These are phyloP conservation scores for Agapanthus africanus DNA, from an alignment of 106 monocot genomes.

Conservation along the genomic window DNA sequence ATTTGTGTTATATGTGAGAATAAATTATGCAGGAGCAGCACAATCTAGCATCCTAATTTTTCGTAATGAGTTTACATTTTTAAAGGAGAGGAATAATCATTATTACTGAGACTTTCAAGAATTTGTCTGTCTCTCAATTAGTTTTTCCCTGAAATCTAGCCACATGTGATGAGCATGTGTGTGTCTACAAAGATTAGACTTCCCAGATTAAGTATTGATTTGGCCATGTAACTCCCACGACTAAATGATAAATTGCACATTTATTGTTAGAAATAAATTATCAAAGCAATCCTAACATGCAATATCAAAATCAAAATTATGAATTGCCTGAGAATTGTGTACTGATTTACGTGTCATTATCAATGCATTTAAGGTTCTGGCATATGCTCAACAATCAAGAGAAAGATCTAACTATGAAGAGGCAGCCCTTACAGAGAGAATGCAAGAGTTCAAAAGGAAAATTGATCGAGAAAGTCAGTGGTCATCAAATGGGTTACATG, in stretches of 20 bases:
- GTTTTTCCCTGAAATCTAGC: not conserved
- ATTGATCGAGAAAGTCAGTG: slow-evolving; percentile 78
- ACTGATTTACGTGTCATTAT: slow-evolving; percentile 8
- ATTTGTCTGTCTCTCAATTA: not conserved
- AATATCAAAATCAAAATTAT: not conserved
- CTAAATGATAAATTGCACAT: not conserved
- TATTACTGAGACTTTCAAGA: not conserved
- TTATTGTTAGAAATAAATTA: not conserved
- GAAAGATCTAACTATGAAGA: slow-evolving; percentile 96
- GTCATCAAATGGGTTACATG: slow-evolving; percentile 57
- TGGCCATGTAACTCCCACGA: not conserved
- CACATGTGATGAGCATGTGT: not conserved
- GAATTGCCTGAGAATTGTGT: not conserved
- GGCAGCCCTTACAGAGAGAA: slow-evolving; percentile 76
- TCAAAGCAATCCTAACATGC: not conserved
- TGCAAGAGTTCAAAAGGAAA: slow-evolving; percentile 98
- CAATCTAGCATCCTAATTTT: not conserved
- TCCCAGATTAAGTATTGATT: not conserved
- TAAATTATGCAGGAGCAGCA: not conserved
- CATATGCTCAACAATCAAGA: slow-evolving; percentile 98
- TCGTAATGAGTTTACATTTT: not conserved
- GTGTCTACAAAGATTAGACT: not conserved
- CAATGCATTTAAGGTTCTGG: slow-evolving; percentile 92
- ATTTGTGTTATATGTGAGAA: not conserved
- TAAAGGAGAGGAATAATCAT: not conserved